Conservation (phyloP, 768 basidiomycete genomes). For the Kwoniella bestiolae region DNA sequence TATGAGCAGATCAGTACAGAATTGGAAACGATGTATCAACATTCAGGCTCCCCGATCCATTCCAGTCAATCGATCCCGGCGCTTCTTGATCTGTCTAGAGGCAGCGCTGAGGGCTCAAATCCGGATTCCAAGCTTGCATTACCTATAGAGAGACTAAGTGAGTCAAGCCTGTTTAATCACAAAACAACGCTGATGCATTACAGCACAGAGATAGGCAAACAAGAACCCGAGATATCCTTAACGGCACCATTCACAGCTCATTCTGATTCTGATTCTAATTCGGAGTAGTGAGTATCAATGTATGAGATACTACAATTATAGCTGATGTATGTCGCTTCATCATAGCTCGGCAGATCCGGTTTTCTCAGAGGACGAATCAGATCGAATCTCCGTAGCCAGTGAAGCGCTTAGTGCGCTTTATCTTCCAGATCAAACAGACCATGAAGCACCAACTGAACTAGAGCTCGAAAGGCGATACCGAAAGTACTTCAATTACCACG, state of each 20-base stretch:
- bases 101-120: background rate
- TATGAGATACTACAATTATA: background rate
- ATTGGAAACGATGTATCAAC: constrained; percentile 20
- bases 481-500: constrained; percentile 8
- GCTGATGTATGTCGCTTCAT: background rate
- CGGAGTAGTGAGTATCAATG: background rate
- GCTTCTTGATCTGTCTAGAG: background rate
- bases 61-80: background rate
- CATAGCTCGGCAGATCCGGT: background rate
- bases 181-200: background rate
- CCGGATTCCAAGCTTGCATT: background rate
- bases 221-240: background rate
- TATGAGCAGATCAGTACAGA: constrained; percentile 29
- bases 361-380: background rate
- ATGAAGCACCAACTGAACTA: background rate
- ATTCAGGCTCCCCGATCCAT: background rate
- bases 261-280: background rate
- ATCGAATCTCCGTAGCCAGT: background rate
- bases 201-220: background rate
- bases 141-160: background rate
- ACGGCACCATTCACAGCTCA: background rate
- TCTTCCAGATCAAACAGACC: background rate
- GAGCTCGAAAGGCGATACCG: constrained; percentile 7
- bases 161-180: background rate
- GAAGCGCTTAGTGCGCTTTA: background rate